Evolutionary conservation across 1,284 basidiomycete genomes (phyloP).

Genomic region (Sporisorium graminicola): DNA sequence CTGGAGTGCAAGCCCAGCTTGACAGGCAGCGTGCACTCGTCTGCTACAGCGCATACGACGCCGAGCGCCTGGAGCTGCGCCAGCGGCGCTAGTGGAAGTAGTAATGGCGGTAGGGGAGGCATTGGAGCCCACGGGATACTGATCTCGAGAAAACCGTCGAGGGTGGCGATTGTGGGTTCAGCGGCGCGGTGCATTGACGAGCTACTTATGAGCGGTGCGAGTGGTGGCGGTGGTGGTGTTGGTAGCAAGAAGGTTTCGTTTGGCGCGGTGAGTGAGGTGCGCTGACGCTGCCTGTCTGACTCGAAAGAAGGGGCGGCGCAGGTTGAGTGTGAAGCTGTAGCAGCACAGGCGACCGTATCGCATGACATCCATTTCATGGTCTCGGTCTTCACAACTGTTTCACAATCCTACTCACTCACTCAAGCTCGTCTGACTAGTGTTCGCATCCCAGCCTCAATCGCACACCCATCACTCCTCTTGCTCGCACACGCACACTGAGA

Average conservation of each 20-base stretch:
- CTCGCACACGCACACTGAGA: neutral
- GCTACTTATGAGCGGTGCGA: too few relatives aligned
- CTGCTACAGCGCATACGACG: too few relatives aligned
- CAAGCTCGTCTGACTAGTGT: too few relatives aligned
- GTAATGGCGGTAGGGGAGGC: neutral
- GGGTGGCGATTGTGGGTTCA: neutral
- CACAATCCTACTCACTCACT: too few relatives aligned
- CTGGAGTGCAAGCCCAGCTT: too few relatives aligned
- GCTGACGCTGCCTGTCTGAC: neutral
- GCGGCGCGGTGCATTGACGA: neutral
- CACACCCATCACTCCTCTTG: neutral
- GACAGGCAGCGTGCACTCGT: too few relatives aligned
- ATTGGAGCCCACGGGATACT: neutral
- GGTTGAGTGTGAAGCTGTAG: too few relatives aligned
- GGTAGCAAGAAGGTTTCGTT: conserved; percentile 2
- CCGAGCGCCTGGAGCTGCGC: neutral
- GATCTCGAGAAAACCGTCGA: neutral
- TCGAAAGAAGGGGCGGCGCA: too few relatives aligned
- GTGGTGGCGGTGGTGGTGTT: neutral
- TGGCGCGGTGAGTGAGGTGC: neutral
- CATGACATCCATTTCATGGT: too few relatives aligned
- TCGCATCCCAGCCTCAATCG: too few relatives aligned
- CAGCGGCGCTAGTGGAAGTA: neutral
- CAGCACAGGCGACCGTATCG: too few relatives aligned
- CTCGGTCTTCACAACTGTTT: too few relatives aligned